Percentiles rank a stretch among this genome's conserved stretches.
Conservation (phyloP, 2,329 filamentous ascomycete species). For the Cladosporium phlei region DNA sequence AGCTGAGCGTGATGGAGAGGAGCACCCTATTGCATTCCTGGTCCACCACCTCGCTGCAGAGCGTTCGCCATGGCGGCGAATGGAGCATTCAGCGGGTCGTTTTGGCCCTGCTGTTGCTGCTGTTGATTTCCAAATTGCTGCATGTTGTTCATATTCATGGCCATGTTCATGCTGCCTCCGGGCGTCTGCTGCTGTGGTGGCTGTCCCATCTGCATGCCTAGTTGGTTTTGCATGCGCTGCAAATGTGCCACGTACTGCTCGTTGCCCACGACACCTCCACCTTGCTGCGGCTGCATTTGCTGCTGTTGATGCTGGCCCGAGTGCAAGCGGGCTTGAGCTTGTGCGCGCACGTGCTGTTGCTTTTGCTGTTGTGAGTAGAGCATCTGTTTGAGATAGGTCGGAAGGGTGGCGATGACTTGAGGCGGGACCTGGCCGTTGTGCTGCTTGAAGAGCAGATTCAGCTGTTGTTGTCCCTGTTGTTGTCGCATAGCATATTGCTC, state of each 20-base stretch:
- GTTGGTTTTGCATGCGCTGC: conserved; percentile 26
- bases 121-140: conserved; percentile 18
- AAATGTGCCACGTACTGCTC: conserved; percentile 20
- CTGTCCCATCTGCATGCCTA: conserved; percentile 16
- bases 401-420: conserved; percentile 5
- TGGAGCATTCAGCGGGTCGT: conserved; percentile 22
- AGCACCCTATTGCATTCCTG: conserved; percentile 10
- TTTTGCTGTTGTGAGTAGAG: conserved; percentile 33
- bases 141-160: conserved; percentile 15
- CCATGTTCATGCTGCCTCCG: conserved; percentile 12
- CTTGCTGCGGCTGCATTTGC: conserved; percentile 17
- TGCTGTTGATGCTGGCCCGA: conserved; percentile 12
- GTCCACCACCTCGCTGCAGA: conserved; percentile 7
- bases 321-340: conserved; percentile 19
- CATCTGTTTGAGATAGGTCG: conserved; percentile 29
- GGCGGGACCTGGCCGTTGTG: conserved; percentile 19
- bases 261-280: conserved; percentile 19
- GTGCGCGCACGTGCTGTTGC: conserved; percentile 28
- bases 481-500: conserved; percentile 8
- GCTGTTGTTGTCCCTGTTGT: conserved; percentile 15
- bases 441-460: conserved; percentile 14
- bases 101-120: conserved; percentile 23
- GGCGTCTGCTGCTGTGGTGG: conserved; percentile 13
- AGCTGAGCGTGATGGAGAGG: neutral
- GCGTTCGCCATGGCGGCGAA: conserved; percentile 26